A percentile compares a stretch with the other conserved stretches of the same genome.
These are phyloP conservation scores for Leucoagaricus sp. DNA, from an alignment of 1,284 basidiomycete genomes.

Conservation along the genomic window DNA sequence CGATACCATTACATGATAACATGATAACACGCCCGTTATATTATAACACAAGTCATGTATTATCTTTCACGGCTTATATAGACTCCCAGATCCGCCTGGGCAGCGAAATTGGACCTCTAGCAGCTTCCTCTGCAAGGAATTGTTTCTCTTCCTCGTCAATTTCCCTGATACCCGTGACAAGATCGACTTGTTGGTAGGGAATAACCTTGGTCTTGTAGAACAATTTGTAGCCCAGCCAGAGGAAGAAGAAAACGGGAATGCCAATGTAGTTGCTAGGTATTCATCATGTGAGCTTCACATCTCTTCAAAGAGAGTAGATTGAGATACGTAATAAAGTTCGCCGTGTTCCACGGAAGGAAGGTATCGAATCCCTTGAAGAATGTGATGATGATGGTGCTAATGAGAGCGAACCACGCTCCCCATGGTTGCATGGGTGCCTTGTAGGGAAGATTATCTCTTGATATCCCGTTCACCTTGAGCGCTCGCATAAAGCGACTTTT, in stretches of 20 bases:
- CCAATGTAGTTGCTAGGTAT: conserved; percentile 47
- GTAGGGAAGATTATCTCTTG: conserved; percentile 65
- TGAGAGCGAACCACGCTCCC: conserved; percentile 63
- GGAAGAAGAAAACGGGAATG: conserved; percentile 54
- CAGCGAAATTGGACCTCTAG: conserved; percentile 39
- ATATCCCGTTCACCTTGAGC: conserved; percentile 64
- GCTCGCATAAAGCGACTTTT: conserved; percentile 68
- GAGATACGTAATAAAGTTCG: conserved; percentile 62
- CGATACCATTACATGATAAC: background rate
- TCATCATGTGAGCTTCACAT: conserved; percentile 3
- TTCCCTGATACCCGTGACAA: conserved; percentile 61
- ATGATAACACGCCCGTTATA: too few relatives aligned
- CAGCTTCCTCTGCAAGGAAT: conserved; percentile 13
- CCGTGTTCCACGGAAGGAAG: conserved; percentile 59
- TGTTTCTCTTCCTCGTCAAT: conserved; percentile 50
- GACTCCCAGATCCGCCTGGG: conserved; percentile 44
- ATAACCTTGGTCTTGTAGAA: conserved; percentile 53
- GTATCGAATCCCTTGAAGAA: conserved; percentile 76
- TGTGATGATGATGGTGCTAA: conserved; percentile 59
- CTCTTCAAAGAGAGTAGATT: conserved; percentile 12
- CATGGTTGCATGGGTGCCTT: conserved; percentile 68
- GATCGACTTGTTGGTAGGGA: conserved; percentile 56
- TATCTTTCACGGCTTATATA: conserved; percentile 30
- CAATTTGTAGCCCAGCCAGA: conserved; percentile 64
- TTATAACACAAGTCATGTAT: too few relatives aligned